Percentiles rank a stretch among this genome's conserved stretches.
Conservation (phyloP, 164 flowering plant species). For the Chimonanthus praecox region DNA sequence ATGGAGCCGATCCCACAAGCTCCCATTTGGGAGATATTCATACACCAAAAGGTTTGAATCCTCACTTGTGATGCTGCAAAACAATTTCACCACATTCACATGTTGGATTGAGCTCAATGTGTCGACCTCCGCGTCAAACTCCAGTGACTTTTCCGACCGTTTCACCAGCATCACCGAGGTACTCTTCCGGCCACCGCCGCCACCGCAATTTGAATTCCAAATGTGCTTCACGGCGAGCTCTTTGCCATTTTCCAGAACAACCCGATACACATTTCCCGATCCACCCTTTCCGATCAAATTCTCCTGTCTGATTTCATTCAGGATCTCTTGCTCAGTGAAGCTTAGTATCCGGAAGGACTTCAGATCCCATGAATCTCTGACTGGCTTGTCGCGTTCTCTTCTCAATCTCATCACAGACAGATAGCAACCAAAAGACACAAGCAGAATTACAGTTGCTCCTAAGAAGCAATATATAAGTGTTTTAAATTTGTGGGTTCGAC, state of each 20-base stretch:
- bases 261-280: slow-evolving; percentile 57
- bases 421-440: slow-evolving; percentile 21
- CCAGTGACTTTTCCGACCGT: slow-evolving; percentile 23
- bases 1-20: slow-evolving; percentile 64
- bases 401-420: slow-evolving; percentile 29
- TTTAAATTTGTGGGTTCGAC: neutral
- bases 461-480: too few species aligned
- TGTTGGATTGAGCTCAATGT: slow-evolving; percentile 56
- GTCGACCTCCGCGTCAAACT: slow-evolving; percentile 54
- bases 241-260: slow-evolving; percentile 43
- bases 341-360: slow-evolving; percentile 41
- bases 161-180: too few species aligned
- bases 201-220: slow-evolving; percentile 14
- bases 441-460: slow-evolving; percentile 6
- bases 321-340: slow-evolving; percentile 36
- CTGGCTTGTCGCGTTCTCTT: slow-evolving; percentile 11
- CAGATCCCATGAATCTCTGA: slow-evolving; percentile 32
- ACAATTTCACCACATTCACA: slow-evolving; percentile 51
- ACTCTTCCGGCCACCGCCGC: neutral
- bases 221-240: slow-evolving; percentile 62
- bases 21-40: slow-evolving; percentile 76
- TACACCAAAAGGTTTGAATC: slow-evolving; percentile 52
- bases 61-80: slow-evolving; percentile 38
- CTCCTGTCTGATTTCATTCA: slow-evolving; percentile 28
- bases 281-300: slow-evolving; percentile 59